Percentiles rank a stretch among this genome's conserved stretches.
Conservation (phyloP, 768 basidiomycete genomes). For the Mycena chlorophos region DNA sequence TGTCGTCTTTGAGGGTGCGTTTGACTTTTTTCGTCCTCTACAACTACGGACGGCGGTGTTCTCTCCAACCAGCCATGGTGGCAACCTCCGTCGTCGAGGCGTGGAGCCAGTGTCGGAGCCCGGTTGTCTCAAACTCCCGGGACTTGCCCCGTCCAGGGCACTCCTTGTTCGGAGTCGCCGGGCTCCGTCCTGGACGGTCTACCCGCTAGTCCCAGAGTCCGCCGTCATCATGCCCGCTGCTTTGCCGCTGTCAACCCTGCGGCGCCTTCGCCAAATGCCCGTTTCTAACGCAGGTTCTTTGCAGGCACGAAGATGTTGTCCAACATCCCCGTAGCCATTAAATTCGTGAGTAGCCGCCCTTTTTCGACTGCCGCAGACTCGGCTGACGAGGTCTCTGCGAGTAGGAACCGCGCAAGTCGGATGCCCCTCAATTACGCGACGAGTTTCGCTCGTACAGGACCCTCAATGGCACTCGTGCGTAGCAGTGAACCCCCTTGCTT, state of each 20-base stretch:
- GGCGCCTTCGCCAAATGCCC: background rate
- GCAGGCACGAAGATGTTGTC: slow-evolving; percentile 83
- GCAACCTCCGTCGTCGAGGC: background rate
- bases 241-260: background rate
- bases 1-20: slow-evolving; percentile 91
- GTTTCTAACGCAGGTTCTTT: background rate
- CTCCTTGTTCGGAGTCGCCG: no score
- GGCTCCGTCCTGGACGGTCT: background rate
- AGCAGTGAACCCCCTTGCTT: slow-evolving; percentile 6
- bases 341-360: slow-evolving; percentile 70
- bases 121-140: no score
- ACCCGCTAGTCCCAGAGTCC: no score
- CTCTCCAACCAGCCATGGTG: background rate
- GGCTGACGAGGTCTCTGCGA: slow-evolving; percentile 11
- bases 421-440: slow-evolving; percentile 95
- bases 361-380: slow-evolving; percentile 13
- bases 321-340: slow-evolving; percentile 90
- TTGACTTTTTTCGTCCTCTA: background rate
- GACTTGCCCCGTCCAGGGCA: no score
- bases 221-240: background rate
- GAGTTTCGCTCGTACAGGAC: slow-evolving; percentile 98
- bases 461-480: slow-evolving; percentile 83
- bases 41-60: background rate
- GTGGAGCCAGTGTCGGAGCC: no score
- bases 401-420: slow-evolving; percentile 95